Base-by-base conservation (phyloP, 768 basidiomycete species). In the Macrolepiota dolichaula region DNA sequence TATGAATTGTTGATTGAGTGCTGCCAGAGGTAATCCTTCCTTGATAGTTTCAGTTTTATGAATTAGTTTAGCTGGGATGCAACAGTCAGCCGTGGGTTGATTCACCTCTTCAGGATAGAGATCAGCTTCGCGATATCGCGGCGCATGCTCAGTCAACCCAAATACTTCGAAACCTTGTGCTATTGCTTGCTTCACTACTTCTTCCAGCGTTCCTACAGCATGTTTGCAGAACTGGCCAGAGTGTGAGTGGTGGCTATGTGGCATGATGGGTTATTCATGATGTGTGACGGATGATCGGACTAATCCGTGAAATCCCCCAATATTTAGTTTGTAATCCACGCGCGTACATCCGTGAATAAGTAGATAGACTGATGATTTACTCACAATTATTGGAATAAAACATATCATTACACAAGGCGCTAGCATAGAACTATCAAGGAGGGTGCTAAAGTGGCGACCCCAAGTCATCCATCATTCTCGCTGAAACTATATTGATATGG, bases 91-190 rank as follows among this genome's bases (percentile, higher is more conserved):
- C 1, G 42, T 44, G 19, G 42, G 9, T 44, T 3, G 46, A 66
- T 76, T 67, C 70, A 96, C 95, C 86, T 99, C 97, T 78, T 98
- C 97, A 19, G 96, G 96, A 72, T 97, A 98, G 29, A 98, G 77
- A 71, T 99, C 95, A 36, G 81, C 72, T 1, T 67, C 60, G 60
- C 93, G 81, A 74, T 95, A 96, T 27, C 96, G 85, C 27, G 97
- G 96, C 55, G 89, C 89, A 73, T 98, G 97, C 75, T 98, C 97
- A 3, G 89, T 92, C 61, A 98, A 77, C 1, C 96, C 94, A 69
- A 88, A 98, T 0, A 90, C 78, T 61, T 82, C 76, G 70, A 98
- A 98, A 0, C 87, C 84, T 71, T 89, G 84, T 6, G 76, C 71
- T 59, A 96, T 88, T 37, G 96, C 96, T 66, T 89, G 89, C 17